A percentile compares a stretch with the other conserved stretches of the same genome.
Evolutionary conservation across 495 filamentous ascomycete species (phyloP).

Genomic region (Delitschia confertaspora): DNA sequence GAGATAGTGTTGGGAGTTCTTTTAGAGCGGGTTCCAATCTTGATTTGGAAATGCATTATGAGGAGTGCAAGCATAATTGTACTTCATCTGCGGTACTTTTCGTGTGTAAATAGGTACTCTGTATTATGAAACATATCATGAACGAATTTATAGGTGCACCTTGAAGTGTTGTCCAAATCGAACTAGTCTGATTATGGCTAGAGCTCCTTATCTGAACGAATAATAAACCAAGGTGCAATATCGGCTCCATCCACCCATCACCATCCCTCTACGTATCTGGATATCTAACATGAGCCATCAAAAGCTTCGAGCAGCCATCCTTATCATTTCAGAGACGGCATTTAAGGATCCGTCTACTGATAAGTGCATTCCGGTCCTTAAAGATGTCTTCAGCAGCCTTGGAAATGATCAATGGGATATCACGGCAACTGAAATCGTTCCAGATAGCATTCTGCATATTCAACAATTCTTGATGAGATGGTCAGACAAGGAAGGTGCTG

Average conservation of each 20-base stretch:
- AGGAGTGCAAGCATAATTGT: conserved; percentile 7
- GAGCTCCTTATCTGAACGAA: no score
- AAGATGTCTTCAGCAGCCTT: conserved; percentile 56
- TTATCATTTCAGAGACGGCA: conserved; percentile 93
- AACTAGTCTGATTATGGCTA: no score
- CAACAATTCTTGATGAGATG: conserved; percentile 60
- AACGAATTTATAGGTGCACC: conserved; percentile 3
- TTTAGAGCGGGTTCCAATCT: conserved; percentile 7
- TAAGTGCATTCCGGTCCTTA: conserved; percentile 53
- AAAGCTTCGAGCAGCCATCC: conserved; percentile 57
- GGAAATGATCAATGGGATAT: conserved; percentile 60
- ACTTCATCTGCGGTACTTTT: conserved; percentile 2
- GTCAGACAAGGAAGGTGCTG: conserved; percentile 51
- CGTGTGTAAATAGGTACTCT: conserved; percentile 17
- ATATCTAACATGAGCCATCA: conserved; percentile 16
- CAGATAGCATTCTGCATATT: conserved; percentile 66
- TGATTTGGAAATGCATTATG: conserved; percentile 1
- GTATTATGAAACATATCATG: conserved; percentile 26
- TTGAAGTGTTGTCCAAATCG: no score
- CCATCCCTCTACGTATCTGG: background rate
- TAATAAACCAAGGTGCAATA: no score
- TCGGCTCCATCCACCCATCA: no score
- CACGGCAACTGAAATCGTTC: conserved; percentile 62
- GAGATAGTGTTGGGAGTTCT: background rate
- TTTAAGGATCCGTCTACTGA: conserved; percentile 73